Evolutionary conservation across 1,284 basidiomycete genomes (phyloP), one percentile per base, ranked within the genome.

Genomic region (Austroboletus novae-zelandiae): DNA sequence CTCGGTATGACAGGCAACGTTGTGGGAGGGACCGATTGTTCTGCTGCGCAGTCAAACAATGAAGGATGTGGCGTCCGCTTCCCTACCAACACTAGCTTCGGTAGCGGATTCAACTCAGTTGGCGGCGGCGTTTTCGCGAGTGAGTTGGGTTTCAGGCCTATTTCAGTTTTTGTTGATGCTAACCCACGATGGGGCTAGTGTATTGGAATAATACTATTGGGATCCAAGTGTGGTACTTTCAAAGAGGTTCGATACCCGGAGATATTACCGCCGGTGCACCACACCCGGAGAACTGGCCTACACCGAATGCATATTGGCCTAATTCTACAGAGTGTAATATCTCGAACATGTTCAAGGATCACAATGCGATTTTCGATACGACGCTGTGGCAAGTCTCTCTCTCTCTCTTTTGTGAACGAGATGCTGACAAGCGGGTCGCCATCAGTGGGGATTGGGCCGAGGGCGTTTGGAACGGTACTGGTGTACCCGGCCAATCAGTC

Each of bases 401-500:
- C 47, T 70, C 3, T 30, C 40, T 43, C 49, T 55, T 47, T 25
- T 29, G 9, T 45, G 39, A 54, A 59, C 18, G 17, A 20, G 10
- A 44, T 40, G 13, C 29, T 54, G 32, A 39, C 40, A 11, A 31
- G 48, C 48, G 47, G 27, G 48, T 20, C 56, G 9, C 27, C 27
- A 10, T 29, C 4, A 91, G 91, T 60, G 92, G 92, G 54, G 88
- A 93, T 58, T 95, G 91, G 94, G 92, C 92, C 13, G 83, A 84
- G 45, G 75, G 74, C 40, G 86, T 81, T n/a, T 95, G 92, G 92
- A 73, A 68, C 45, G 55, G 69, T 25, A 71, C 84, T 41, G 87
- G 86, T 39, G 75, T 84, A 53, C 87, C 89, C 7, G 91, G 92
- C 45, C 89, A 94, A 70, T 80, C 79, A 6, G 77, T 84, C 65